Percentiles rank a stretch among this genome's conserved stretches.
Evolutionary conservation across 768 basidiomycete genomes (phyloP).

Genomic region (Tulasnella sp.): DNA sequence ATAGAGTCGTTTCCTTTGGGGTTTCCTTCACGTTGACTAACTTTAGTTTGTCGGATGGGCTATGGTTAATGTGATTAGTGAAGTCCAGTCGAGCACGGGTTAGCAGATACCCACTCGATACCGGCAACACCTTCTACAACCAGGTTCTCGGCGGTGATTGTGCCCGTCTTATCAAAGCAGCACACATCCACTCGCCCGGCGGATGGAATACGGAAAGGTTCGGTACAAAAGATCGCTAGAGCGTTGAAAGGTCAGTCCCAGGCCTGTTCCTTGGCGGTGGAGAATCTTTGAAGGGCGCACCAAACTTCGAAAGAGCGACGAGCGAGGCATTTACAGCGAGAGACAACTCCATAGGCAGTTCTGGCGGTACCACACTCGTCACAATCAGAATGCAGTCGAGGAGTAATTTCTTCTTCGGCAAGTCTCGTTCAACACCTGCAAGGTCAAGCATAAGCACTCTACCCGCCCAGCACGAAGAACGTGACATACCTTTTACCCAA

Average conservation of each 20-base stretch:
- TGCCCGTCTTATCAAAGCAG: conserved; percentile 99
- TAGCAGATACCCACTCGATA: conserved; percentile 60
- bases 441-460: neutral
- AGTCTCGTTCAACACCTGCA: conserved; percentile 79
- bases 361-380: conserved; percentile 96
- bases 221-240: conserved; percentile 97
- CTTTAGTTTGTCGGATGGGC: conserved; percentile 54
- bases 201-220: conserved; percentile 95
- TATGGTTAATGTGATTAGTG: conserved; percentile 35
- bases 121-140: conserved; percentile 93
- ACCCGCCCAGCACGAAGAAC: neutral
- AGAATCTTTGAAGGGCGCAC: conserved; percentile 44
- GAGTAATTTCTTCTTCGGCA: conserved; percentile 92
- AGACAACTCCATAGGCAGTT: conserved; percentile 95
- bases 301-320: conserved; percentile 87
- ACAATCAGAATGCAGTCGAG: conserved; percentile 95
- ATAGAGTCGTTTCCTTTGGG: conserved; percentile 70
- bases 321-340: conserved; percentile 93
- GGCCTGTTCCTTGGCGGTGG: too few species aligned
- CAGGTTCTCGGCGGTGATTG: conserved; percentile 92
- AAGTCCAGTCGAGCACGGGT: neutral
- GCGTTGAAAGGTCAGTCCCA: neutral
- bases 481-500: conserved; percentile 78
- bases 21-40: conserved; percentile 78
- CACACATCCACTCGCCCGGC: conserved; percentile 97